Evolutionary conservation across 768 basidiomycete genomes (phyloP).

Genomic region (Pleurotus salmoneostramineus): DNA sequence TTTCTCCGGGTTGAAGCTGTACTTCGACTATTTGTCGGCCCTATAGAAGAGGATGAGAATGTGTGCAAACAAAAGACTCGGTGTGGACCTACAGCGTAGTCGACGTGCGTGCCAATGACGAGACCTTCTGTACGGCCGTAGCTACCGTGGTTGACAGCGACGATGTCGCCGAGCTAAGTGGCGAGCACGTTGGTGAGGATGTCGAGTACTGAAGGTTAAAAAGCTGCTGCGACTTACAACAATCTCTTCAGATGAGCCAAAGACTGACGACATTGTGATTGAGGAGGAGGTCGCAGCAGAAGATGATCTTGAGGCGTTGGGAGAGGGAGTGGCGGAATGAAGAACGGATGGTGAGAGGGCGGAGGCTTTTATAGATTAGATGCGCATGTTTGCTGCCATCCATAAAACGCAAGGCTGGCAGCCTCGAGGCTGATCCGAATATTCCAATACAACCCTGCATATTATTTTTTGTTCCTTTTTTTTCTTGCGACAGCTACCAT

Average conservation of each 20-base stretch:
- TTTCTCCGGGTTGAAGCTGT: slow-evolving; percentile 64
- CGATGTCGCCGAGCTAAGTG: slow-evolving; percentile 71
- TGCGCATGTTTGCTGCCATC: slow-evolving; percentile 18
- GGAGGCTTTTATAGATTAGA: slow-evolving; percentile 49
- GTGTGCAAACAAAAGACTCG: neutral
- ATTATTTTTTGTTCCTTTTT: slow-evolving; percentile 6
- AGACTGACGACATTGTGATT: slow-evolving; percentile 24
- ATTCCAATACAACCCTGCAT: slow-evolving; percentile 12
- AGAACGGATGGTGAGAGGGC: slow-evolving; percentile 21
- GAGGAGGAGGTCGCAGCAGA: slow-evolving; percentile 4
- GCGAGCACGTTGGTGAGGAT: neutral
- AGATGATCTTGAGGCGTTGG: neutral
- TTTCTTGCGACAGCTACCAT: slow-evolving; percentile 1
- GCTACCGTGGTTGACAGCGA: slow-evolving; percentile 63
- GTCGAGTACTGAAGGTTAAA: neutral
- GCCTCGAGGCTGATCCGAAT: slow-evolving; percentile 41
- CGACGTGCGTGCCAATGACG: slow-evolving; percentile 71
- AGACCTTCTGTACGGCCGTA: slow-evolving; percentile 74
- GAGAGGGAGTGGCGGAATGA: slow-evolving; percentile 18
- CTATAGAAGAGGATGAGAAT: slow-evolving; percentile 29
- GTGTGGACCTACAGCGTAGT: slow-evolving; percentile 53
- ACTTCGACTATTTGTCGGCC: slow-evolving; percentile 83
- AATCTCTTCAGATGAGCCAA: slow-evolving; percentile 28
- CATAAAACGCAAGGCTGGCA: slow-evolving; percentile 36
- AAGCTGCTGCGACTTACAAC: slow-evolving; percentile 16